Conservation (phyloP, 345 rosid genomes). For the Physaria fendleri region DNA sequence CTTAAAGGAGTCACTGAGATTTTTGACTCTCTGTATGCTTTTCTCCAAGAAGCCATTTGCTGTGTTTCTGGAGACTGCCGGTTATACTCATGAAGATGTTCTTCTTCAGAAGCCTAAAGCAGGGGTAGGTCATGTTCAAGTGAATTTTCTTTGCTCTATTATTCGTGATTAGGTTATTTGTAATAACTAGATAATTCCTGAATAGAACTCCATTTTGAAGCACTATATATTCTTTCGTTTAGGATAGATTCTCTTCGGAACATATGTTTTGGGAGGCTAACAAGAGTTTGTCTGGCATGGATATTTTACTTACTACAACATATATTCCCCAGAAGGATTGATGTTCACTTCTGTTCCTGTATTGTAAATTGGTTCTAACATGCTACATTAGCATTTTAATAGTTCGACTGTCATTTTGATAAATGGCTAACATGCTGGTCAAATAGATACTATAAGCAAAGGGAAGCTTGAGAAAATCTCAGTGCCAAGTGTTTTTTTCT, state of each 20-base stretch:
- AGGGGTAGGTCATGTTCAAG: conserved; percentile 50
- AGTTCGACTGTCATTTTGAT: neutral
- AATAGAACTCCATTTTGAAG: neutral
- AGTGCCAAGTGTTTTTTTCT: neutral
- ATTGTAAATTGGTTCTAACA: neutral
- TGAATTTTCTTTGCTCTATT: neutral
- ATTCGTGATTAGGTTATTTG: neutral
- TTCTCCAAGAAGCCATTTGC: conserved; percentile 94
- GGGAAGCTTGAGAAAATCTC: neutral
- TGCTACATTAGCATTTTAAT: neutral
- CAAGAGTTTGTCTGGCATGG: neutral
- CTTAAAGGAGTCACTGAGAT: conserved; percentile 53
- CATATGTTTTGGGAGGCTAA: neutral
- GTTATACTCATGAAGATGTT: conserved; percentile 67
- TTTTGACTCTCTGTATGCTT: conserved; percentile 76
- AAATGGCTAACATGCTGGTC: neutral
- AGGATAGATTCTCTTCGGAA: neutral
- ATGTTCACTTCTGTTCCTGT: neutral
- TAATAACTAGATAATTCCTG: neutral
- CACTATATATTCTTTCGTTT: neutral
- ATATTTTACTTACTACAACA: neutral
- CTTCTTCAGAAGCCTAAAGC: conserved; percentile 96
- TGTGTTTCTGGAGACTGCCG: conserved; percentile 73
- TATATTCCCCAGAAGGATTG: neutral
- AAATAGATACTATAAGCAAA: neutral